Evolutionary conservation across 305 asterid genomes (phyloP), one percentile per base, ranked within the genome.

Genomic region (Stenogyne calaminthoides): DNA sequence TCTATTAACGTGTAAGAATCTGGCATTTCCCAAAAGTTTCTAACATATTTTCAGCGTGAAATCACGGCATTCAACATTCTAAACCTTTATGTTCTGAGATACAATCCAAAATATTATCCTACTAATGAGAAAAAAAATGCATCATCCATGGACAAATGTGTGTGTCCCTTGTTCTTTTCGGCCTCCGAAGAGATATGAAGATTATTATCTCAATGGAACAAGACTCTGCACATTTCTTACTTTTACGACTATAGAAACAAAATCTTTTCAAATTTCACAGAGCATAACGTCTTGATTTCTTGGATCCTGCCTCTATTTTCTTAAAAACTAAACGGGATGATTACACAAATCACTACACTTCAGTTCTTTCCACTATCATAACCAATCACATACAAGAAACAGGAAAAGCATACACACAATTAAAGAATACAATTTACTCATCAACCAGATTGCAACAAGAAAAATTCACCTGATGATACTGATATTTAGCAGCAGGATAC

Each of bases 401-500:
- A n/a, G n/a, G n/a, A 44, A n/a, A 57, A 56, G 75, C 67, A 22
- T 10, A 36, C 42, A 62, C 56, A 42, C 16, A 76, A 49, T 29
- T 4, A 14, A 60, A 12, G 14, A 20, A 56, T 40, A 15, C 44
- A 40, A 54, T 9, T 40, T 9, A 40, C 37, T 34, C 25, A 49
- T 51, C 27, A 27, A 15, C 4, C 5, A 27, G 25, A 47, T 14
- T 1, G 6, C 42, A n/a, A 9, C 32, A 20, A 3, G 14, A 42
- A 72, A 51, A 56, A 36, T 8, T 60, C 34, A 71, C 80, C 81
- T 83, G 59, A 5, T 84, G 81, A 71, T 85, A 88, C 68, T 20
- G 70, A 76, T 88, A 93, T 15, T 71, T 76, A 2, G 96, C 97
- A 27, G 95, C 89, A 0, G 91, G 97, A 78, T 91, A 89, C 6